Percentiles rank a stretch among this genome's conserved stretches.
Conservation (phyloP, 495 filamentous ascomycete species). For the Halenospora varia region DNA sequence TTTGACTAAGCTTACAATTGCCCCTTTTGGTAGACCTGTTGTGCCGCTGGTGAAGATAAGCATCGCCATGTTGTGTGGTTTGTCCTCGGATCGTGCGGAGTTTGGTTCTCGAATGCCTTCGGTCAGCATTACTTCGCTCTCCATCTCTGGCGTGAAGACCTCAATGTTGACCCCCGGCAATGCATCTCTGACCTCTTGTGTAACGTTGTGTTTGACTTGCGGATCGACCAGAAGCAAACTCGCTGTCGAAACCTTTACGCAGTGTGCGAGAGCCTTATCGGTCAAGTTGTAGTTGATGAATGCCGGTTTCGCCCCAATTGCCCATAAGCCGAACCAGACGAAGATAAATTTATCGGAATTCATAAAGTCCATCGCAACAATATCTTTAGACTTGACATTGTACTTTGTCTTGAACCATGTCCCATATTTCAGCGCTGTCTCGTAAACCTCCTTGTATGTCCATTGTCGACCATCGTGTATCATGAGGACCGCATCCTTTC, state of each 20-base stretch:
- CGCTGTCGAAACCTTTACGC: slow-evolving; percentile 65
- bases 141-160: slow-evolving; percentile 59
- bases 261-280: slow-evolving; percentile 74
- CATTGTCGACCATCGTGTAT: slow-evolving; percentile 71
- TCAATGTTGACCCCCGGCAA: slow-evolving; percentile 51
- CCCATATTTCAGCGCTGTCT: slow-evolving; percentile 71
- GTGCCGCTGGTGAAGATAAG: slow-evolving; percentile 88
- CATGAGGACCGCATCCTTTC: slow-evolving; percentile 57
- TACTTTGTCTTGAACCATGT: slow-evolving; percentile 74
- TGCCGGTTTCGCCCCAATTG: slow-evolving; percentile 83
- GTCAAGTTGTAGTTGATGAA: slow-evolving; percentile 92
- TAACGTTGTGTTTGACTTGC: slow-evolving; percentile 50
- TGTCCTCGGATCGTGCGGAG: slow-evolving; percentile 46
- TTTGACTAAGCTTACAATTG: slow-evolving; percentile 80
- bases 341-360: slow-evolving; percentile 83
- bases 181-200: slow-evolving; percentile 39
- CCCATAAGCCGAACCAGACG: slow-evolving; percentile 82
- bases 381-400: slow-evolving; percentile 66
- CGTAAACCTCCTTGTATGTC: slow-evolving; percentile 80
- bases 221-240: slow-evolving; percentile 72
- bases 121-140: slow-evolving; percentile 53
- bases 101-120: slow-evolving; percentile 62
- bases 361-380: slow-evolving; percentile 86
- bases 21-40: slow-evolving; percentile 88
- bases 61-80: slow-evolving; percentile 56